Base-by-base conservation (phyloP, 495 filamentous ascomycete species). In the Penicillium dipodomyicola region DNA sequence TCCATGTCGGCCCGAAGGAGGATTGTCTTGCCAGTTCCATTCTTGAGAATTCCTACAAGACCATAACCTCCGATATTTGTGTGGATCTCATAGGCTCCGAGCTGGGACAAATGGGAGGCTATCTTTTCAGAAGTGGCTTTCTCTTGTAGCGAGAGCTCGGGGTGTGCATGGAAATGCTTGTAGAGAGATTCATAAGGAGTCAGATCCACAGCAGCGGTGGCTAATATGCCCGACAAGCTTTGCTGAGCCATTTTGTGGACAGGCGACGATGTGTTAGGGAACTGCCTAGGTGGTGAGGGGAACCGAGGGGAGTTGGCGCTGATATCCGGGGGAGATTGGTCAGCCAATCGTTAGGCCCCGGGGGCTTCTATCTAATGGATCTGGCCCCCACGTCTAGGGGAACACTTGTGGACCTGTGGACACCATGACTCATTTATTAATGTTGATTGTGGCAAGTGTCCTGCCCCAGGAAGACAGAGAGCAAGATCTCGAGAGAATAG, bases 91-190 rank as follows among this genome's bases (percentile, higher is more conserved):
- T 63, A 77, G n/a, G 47, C 65, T 5, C 65, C 42, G 1, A 69
- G 53, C 7, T 63, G 33, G 22, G 69, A 42, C 3, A 78, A 62
- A 52, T 78, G 72, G 1, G 61, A 56, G 1, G 74, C 68, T 27
- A 78, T 61, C n/a, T 53, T 73, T 49, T 71, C 57, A 0, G 82
- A 74, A 0, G 82, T 84, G 25, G 64, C 53, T 32, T 69, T 59
- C 60, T 85, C 82, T 63, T 79, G 80, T 6, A 62, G 66, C 0
- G 82, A 85, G 35, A 85, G 80, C 51, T 84, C 82, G 4, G 82
- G 82, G 52, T 84, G 66, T 3, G 76, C 62, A 64, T 85, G 82
- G 52, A 84, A 76, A 56, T 80, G 60, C 54, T 77, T 79, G 71
- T 85, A 85, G 0, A 84, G 72, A 11, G 60, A 60, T 59, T 84